Conservation (phyloP, 2,329 filamentous ascomycete species). For the Diaporthe sp. region DNA sequence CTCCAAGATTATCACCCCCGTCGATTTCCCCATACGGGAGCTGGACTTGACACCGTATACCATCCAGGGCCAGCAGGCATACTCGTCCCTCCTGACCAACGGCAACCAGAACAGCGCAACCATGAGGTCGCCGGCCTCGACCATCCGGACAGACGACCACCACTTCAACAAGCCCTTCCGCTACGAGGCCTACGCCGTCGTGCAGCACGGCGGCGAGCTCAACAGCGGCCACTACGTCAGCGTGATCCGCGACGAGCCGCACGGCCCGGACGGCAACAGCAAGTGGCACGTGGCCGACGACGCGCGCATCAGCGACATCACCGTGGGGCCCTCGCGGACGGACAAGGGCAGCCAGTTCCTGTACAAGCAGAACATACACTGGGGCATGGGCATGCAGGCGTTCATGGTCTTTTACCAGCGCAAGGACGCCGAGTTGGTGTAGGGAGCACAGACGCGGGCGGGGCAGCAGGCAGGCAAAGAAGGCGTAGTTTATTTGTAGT, state of each 20-base stretch:
- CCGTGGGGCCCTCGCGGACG: constrained; percentile 49
- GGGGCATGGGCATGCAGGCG: constrained; percentile 50
- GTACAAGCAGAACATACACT: constrained; percentile 45
- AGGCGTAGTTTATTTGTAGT: neutral
- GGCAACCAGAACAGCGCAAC: constrained; percentile 15
- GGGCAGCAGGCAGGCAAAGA: neutral
- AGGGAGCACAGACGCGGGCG: neutral
- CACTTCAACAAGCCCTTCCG: constrained; percentile 67
- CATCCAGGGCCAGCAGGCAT: constrained; percentile 47
- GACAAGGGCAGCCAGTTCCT: constrained; percentile 51
- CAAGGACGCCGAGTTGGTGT: constrained; percentile 31
- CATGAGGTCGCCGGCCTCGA: constrained; percentile 36
- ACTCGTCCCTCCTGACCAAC: constrained; percentile 21
- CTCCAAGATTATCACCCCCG: constrained; percentile 75
- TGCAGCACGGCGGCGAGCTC: constrained; percentile 78
- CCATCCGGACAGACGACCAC: constrained; percentile 47
- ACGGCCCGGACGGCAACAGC: constrained; percentile 45
- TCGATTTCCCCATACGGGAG: constrained; percentile 81
- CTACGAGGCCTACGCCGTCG: constrained; percentile 89
- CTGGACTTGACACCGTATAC: constrained; percentile 65
- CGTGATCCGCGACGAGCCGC: constrained; percentile 67
- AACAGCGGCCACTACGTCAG: constrained; percentile 84
- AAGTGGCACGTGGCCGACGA: constrained; percentile 65
- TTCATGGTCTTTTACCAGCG: constrained; percentile 57
- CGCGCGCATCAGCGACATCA: constrained; percentile 50